Percentiles rank a stretch among this genome's conserved stretches.
phyloP scores from a whole-genome alignment of 331 rosid species.

The Spiraea crenata region DNA sequence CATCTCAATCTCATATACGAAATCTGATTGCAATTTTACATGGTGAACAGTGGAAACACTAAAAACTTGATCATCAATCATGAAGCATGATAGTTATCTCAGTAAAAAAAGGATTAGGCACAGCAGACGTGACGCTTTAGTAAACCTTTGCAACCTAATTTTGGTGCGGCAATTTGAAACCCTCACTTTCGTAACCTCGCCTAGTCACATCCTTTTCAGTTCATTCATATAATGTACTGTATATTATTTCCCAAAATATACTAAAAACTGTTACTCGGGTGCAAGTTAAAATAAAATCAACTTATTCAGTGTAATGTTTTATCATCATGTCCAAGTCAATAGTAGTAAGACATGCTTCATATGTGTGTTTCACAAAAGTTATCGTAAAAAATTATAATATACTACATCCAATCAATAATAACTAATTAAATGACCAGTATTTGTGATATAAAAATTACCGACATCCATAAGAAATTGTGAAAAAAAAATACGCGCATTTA shows the following conservation, averaged over 20 bases:
- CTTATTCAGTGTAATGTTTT: too few relatives aligned
- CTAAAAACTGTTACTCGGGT: background rate
- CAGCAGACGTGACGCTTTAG: constrained; percentile 13
- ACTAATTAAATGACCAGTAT: too few relatives aligned
- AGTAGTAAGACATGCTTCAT: too few relatives aligned
- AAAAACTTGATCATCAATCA: background rate
- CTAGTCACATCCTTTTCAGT: background rate
- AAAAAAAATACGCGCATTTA: too few relatives aligned
- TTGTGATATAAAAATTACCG: too few relatives aligned
- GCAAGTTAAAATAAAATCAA: too few relatives aligned
- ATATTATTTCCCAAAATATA: background rate
- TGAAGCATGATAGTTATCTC: too few relatives aligned
- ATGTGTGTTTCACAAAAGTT: too few relatives aligned
- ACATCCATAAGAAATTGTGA: too few relatives aligned
- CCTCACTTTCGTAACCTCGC: background rate
- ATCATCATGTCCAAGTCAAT: too few relatives aligned
- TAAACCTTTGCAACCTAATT: constrained; percentile 1
- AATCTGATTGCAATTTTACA: background rate
- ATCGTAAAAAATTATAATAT: too few relatives aligned
- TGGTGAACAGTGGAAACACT: background rate
- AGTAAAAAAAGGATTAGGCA: constrained; percentile 7
- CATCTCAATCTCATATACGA: background rate
- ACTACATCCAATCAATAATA: too few relatives aligned
- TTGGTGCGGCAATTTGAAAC: background rate
- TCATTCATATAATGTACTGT: background rate